Conservation (phyloP, 306 rosid genomes). For the Cucurbita pepo region DNA sequence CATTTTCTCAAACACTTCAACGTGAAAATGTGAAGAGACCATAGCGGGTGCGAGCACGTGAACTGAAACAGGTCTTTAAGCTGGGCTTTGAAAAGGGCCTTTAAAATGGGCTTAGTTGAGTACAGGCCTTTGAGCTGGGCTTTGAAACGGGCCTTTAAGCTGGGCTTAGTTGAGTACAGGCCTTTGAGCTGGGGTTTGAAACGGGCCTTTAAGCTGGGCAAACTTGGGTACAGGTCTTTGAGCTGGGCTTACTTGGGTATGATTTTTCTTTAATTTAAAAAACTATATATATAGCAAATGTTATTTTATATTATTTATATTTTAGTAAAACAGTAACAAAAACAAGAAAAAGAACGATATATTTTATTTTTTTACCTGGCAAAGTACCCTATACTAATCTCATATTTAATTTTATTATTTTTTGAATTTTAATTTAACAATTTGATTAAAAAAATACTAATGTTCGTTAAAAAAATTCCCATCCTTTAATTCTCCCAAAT, state of each 20-base stretch:
- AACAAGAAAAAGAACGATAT: too few species aligned
- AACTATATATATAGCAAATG: too few species aligned
- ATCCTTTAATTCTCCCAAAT: too few species aligned
- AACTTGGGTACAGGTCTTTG: slow-evolving; percentile 17
- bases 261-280: neutral
- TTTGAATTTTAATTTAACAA: too few species aligned
- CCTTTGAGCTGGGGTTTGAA: too few species aligned
- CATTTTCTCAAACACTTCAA: slow-evolving; percentile 18
- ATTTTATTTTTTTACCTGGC: too few species aligned
- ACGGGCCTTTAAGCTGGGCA: slow-evolving; percentile 7
- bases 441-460: too few species aligned
- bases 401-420: too few species aligned
- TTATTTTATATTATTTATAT: too few species aligned
- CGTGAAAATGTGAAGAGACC: slow-evolving; percentile 16
- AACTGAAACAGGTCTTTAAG: slow-evolving; percentile 1
- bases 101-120: slow-evolving; percentile 13
- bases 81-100: slow-evolving; percentile 1
- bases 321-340: too few species aligned
- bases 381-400: too few species aligned
- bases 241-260: slow-evolving; percentile 17
- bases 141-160: neutral
- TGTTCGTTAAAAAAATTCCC: too few species aligned
- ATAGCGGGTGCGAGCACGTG: slow-evolving; percentile 13
- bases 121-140: neutral
- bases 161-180: slow-evolving; percentile 12